phyloP scores from a whole-genome alignment of 106 monocot species.

The Acanthochlamys bracteata region DNA sequence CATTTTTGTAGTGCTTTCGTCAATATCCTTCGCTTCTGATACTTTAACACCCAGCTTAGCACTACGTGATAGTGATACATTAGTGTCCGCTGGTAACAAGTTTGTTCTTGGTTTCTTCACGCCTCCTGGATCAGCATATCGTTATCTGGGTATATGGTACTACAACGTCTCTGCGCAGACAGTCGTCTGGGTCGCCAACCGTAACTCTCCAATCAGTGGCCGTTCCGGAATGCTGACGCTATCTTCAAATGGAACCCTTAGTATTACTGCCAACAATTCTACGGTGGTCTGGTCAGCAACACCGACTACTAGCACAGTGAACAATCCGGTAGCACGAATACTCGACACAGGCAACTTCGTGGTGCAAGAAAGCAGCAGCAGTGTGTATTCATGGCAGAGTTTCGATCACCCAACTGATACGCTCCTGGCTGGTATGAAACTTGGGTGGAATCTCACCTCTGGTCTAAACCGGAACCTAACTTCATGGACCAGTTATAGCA shows the following conservation, averaged over 20 bases:
- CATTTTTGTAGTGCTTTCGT: neutral
- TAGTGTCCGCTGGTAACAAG: neutral
- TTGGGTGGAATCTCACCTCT: slow-evolving; percentile 2
- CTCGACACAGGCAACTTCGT: slow-evolving; percentile 1
- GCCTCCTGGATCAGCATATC: neutral
- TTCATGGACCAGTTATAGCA: neutral
- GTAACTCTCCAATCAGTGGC: neutral
- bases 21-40: neutral
- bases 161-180: neutral
- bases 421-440: neutral
- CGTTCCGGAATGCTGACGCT: neutral
- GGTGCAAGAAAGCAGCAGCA: neutral
- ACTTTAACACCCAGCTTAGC: slow-evolving; percentile 1
- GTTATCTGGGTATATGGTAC: slow-evolving; percentile 5
- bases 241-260: neutral
- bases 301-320: neutral
- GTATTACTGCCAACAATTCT: neutral
- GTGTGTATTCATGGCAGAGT: slow-evolving; percentile 1
- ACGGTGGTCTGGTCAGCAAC: neutral
- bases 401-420: slow-evolving; percentile 2
- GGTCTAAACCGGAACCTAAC: slow-evolving; percentile 1
- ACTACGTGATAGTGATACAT: neutral
- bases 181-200: slow-evolving; percentile 9
- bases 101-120: slow-evolving; percentile 5
- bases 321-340: neutral